A percentile compares a stretch with the other conserved stretches of the same genome.
Conservation (phyloP, 768 basidiomycete genomes). For the Tephrocybe rancida region DNA sequence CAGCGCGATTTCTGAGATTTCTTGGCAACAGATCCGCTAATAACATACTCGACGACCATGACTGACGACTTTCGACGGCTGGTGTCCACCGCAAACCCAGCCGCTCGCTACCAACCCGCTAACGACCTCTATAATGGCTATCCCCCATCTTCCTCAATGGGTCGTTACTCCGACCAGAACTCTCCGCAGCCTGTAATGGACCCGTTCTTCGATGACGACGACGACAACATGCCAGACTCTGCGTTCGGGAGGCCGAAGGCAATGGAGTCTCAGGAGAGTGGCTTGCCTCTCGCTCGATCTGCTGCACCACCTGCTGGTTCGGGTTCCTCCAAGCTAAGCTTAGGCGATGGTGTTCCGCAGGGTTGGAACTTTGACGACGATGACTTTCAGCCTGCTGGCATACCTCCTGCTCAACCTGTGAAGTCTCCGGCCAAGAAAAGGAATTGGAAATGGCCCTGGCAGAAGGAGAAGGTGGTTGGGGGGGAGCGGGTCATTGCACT, state of each 20-base stretch:
- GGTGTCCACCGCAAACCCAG: conserved; percentile 74
- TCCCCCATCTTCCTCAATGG: conserved; percentile 52
- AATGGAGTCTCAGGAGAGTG: conserved; percentile 56
- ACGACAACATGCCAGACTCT: conserved; percentile 70
- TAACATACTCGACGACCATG: conserved; percentile 37
- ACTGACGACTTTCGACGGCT: conserved; percentile 75
- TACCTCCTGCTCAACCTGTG: conserved; percentile 44
- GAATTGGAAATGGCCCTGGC: conserved; percentile 86
- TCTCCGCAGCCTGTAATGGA: conserved; percentile 60
- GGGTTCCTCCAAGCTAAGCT: conserved; percentile 48
- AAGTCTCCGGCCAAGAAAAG: conserved; percentile 36
- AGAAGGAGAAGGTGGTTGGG: conserved; percentile 60
- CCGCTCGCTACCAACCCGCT: conserved; percentile 54
- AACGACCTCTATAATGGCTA: conserved; percentile 60
- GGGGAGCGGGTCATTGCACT: conserved; percentile 84
- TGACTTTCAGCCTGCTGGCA: conserved; percentile 43
- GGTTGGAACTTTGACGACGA: conserved; percentile 80
- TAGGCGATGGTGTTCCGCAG: conserved; percentile 52
- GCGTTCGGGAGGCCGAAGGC: conserved; percentile 57
- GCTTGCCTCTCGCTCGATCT: conserved; percentile 56
- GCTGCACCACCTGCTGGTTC: conserved; percentile 66
- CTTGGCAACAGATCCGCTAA: conserved; percentile 13
- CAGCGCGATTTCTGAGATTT: conserved; percentile 12
- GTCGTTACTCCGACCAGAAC: conserved; percentile 40
- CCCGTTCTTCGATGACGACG: conserved; percentile 90